Evolutionary conservation across 2,329 filamentous ascomycete species (phyloP), one percentile per base, ranked within the genome.

Genomic region (Eutypella sp.): DNA sequence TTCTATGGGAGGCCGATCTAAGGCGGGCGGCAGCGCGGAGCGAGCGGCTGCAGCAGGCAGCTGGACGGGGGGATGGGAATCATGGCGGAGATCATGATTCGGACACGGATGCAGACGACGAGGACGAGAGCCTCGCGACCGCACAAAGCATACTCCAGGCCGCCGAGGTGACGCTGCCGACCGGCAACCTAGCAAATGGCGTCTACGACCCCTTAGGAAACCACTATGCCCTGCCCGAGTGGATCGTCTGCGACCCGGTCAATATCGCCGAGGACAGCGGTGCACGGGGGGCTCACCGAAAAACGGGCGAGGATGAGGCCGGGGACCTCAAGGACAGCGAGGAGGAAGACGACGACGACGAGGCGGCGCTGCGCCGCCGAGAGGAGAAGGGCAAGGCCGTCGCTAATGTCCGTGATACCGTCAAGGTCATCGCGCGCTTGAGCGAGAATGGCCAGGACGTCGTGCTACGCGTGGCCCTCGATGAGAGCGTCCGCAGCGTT

Each of bases 141-240:
- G 91, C 91, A 6, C 90, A 96, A 69, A 80, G 78, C 45, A 85
- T 96, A 46, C 69, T 96, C 5, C 81, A 85, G 58, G 90, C 90
- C 1, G 85, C 82, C 8, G 89, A 84, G 20, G 77, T 91, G 25
- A 89, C 85, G 0, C 67, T 90, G 11, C 86, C 87, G 0, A 87
- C 84, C 0, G 87, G 87, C 0, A 77, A 89, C 57, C 65, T 91
- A 18, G 79, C 79, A 33, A 80, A 87, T 45, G 86, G 86, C 9
- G 82, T 76, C 16, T 92, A 89, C 57, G 87, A 91, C 61, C 68
- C 79, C 31, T 71, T 82, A 41, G 87, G 87, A 1, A 83, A 81
- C 47, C 77, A 84, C 47, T 92, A 92, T 59, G 70, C 78, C 6
- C 61, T 91, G 9, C 82, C 85, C 0, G 78, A 83, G 60, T 81